phyloP scores from a whole-genome alignment of 495 filamentous ascomycete genomes.

The Astrothelium subdiscretum region DNA sequence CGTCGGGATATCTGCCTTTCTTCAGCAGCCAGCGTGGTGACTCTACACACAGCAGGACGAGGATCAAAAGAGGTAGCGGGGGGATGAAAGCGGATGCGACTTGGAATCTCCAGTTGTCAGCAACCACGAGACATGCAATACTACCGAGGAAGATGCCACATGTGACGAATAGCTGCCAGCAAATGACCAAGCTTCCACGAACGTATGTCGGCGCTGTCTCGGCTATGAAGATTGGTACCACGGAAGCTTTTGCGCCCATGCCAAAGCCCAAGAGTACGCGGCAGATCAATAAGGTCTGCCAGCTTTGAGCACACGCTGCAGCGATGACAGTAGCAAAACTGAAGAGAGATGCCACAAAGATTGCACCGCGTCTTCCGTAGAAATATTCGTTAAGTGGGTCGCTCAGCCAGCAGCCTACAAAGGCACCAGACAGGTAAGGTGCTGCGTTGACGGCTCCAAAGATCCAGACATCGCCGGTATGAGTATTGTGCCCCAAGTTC shows the following conservation, averaged over 20 bases:
- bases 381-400: conserved; percentile 43
- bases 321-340: conserved; percentile 15
- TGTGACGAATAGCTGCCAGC: conserved; percentile 46
- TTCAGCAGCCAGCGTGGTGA: conserved; percentile 16
- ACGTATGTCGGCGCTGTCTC: conserved; percentile 50
- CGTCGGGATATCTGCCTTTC: conserved; percentile 15
- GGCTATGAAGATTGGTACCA: conserved; percentile 50
- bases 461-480: conserved; percentile 9
- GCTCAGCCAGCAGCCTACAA: conserved; percentile 28
- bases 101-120: conserved; percentile 53
- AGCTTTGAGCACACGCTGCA: conserved; percentile 9
- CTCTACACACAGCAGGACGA: conserved; percentile 41
- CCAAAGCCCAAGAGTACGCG: conserved; percentile 18
- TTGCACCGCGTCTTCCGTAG: conserved; percentile 25
- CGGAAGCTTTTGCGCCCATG: conserved; percentile 15
- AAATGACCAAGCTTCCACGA: conserved; percentile 53
- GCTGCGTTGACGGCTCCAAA: conserved; percentile 11
- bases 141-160: conserved; percentile 54
- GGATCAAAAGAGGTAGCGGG: conserved; percentile 50
- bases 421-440: conserved; percentile 8
- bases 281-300: conserved; percentile 13
- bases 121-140: conserved; percentile 48
- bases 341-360: conserved; percentile 13
- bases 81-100: conserved; percentile 58
- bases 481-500: conserved; percentile 4